Evolutionary conservation across 257 asterid genomes (phyloP).

Genomic region (Mentha longifolia): DNA sequence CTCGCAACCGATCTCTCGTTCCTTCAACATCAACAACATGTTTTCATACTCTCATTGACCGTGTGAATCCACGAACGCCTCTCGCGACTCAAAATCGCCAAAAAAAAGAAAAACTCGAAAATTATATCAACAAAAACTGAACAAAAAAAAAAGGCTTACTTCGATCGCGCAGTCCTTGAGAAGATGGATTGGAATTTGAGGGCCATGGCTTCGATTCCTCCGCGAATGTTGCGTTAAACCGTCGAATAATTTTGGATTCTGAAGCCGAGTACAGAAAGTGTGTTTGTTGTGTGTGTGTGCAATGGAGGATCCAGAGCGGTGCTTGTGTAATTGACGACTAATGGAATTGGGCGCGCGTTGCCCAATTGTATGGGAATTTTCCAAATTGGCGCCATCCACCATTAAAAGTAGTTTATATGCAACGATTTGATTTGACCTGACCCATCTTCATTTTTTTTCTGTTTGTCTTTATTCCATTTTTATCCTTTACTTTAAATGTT

Average conservation of each 20-base stretch:
- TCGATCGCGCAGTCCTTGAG: constrained; percentile 41
- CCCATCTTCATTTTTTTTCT: background rate
- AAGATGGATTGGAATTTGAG: constrained; percentile 57
- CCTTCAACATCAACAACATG: constrained; percentile 52
- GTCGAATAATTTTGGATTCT: constrained; percentile 10
- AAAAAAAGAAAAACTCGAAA: background rate
- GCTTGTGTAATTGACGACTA: background rate
- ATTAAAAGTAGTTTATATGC: constrained; percentile 10
- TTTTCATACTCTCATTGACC: constrained; percentile 20
- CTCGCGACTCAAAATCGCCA: background rate
- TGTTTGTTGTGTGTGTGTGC: background rate
- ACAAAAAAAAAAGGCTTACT: constrained; percentile 41
- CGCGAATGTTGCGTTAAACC: constrained; percentile 48
- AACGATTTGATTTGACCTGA: constrained; percentile 21
- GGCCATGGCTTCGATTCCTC: constrained; percentile 46
- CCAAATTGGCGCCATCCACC: constrained; percentile 33
- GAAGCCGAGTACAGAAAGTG: background rate
- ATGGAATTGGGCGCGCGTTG: constrained; percentile 34
- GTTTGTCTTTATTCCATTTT: constrained; percentile 15
- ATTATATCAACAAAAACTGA: background rate
- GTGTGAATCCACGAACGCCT: background rate
- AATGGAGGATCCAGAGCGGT: background rate
- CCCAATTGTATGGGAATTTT: constrained; percentile 31
- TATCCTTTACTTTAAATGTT: constrained; percentile 3
- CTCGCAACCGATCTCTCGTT: constrained; percentile 30